Evolutionary conservation across 2,329 filamentous ascomycete species (phyloP), one percentile per base, ranked within the genome.

Genomic region (Cercospora sesami): DNA sequence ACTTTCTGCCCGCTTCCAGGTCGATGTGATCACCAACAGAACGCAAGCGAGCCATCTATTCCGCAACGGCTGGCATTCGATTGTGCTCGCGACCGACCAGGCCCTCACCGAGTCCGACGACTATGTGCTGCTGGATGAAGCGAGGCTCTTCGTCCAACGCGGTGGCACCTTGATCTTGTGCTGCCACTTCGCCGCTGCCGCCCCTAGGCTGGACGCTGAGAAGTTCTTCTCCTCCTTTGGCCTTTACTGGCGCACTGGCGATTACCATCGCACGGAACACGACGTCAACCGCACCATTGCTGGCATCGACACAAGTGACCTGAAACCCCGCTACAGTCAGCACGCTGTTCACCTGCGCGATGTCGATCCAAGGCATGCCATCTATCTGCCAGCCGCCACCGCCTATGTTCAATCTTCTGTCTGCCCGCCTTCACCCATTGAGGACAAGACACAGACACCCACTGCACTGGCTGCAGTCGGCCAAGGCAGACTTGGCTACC

Each of bases 181-280:
- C 60, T 68, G 71, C 45, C 65, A 66, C 61, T 73, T 72, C 67
- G 51, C 69, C 1, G 58, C 55, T 53, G 67, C 67, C 64, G 48
- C 67, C 10, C 58, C 62, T 1, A 61, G 62, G 6, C 45, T 55
- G 12, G 53, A 69, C 16, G 60, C 71, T 64, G 64, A 61, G 18
- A 55, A 28, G 16, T 63, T 74, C 48, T 74, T 74, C 61, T 51
- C 63, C n/a, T 51, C 53, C 5, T 57, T 74, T 26, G 66, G 53
- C 18, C 63, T 73, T 26, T 66, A 71, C n/a, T 73, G 73, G 71
- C 18, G 60, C 26, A 65, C 51, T 3, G 71, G 71, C 42, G 68
- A 72, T 28, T 74, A 73, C 64, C 69, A 74, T 33, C 72, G 72
- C 42, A 69, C 72, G 2, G 69, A 69, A 3, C 61, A 70, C 67